Evolutionary conservation across 2,329 filamentous ascomycete genomes (phyloP).

Genomic region (Davidsoniella eucalypti): DNA sequence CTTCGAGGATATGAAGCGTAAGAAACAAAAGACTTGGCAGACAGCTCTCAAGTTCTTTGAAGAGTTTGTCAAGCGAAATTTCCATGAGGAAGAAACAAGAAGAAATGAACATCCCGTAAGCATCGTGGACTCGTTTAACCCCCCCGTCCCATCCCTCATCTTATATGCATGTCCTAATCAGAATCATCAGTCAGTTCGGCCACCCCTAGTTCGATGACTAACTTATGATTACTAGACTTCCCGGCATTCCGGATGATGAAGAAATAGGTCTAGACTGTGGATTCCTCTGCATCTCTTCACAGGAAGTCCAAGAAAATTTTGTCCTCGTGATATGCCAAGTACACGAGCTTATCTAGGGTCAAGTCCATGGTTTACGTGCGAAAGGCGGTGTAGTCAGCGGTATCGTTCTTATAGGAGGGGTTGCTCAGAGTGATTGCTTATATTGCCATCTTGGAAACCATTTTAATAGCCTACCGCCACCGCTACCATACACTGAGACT

Average conservation of each 20-base stretch:
- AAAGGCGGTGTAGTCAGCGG: slow-evolving; percentile 49
- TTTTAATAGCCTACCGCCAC: slow-evolving; percentile 30
- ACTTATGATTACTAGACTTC: slow-evolving; percentile 35
- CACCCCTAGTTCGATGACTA: background rate
- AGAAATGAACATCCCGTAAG: slow-evolving; percentile 59
- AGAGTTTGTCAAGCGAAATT: slow-evolving; percentile 72
- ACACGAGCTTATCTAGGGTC: slow-evolving; percentile 49
- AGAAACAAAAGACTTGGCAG: slow-evolving; percentile 66
- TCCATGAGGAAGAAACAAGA: slow-evolving; percentile 64
- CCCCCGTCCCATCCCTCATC: background rate
- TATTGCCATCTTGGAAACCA: slow-evolving; percentile 54
- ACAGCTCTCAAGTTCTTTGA: slow-evolving; percentile 68
- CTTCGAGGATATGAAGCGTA: slow-evolving; percentile 60
- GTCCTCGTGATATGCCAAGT: slow-evolving; percentile 59
- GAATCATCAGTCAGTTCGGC: too few species aligned
- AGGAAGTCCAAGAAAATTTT: slow-evolving; percentile 56
- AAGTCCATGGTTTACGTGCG: slow-evolving; percentile 44
- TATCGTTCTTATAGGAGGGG: slow-evolving; percentile 70
- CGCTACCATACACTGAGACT: slow-evolving; percentile 48
- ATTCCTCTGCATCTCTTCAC: slow-evolving; percentile 55
- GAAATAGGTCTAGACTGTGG: slow-evolving; percentile 58
- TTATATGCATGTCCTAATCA: too few species aligned
- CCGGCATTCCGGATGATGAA: slow-evolving; percentile 60
- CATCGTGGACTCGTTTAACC: slow-evolving; percentile 12
- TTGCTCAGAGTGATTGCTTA: slow-evolving; percentile 63